Base-by-base conservation (phyloP, 2,329 filamentous ascomycete genomes). In the Samsoniella hepiali region DNA sequence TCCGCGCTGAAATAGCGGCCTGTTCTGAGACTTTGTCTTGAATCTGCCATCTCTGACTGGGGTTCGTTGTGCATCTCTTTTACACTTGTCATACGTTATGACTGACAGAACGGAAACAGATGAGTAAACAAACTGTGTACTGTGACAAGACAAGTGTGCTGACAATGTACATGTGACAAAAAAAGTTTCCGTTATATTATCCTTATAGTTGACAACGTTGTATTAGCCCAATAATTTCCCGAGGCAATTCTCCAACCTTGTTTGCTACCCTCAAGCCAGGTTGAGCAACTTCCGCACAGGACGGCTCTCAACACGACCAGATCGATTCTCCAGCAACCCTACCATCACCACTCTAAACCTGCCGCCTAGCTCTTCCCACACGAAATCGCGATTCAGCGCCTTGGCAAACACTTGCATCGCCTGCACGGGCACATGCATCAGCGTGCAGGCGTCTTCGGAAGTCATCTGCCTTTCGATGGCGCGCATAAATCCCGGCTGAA, bases 221-320 rank as follows among this genome's bases (percentile, higher is more conserved):
- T 91, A 91, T 40, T 5, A 40, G 15, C 15, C 13, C 10, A 15
- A 40, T 4, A 1, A 15, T 5, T 40, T 40, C 5, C 11, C 3
- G 5, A 9, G 15, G 5, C 38, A 15, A 9, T 13, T 13, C 1
- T 22, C 10, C 45, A 49, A 2, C 11, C 22, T 22, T 13, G 13
- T 11, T 22, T 13, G 13, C 10, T 38, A 38, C 8, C 13, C 22
- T 45, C 38, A 15, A 27, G 22, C 45, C 38, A 65, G 15, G 1
- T 64, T 36, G 9, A 65, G 50, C 50, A 65, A 31, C 51, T 61
- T 63, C 59, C 36, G 63, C 13, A 57, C 62, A 17, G 65, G 62
- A 4, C 59, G 58, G 40, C 65, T 65, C 42, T 65, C 64, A 36
- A 51, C 44, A 22, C 64, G 57, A 45, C 40, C 45, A 1, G 66